A percentile compares a stretch with the other conserved stretches of the same genome.
Evolutionary conservation across 129 eudicot genomes (phyloP).

Genomic region (Oenanthe sinensis): DNA sequence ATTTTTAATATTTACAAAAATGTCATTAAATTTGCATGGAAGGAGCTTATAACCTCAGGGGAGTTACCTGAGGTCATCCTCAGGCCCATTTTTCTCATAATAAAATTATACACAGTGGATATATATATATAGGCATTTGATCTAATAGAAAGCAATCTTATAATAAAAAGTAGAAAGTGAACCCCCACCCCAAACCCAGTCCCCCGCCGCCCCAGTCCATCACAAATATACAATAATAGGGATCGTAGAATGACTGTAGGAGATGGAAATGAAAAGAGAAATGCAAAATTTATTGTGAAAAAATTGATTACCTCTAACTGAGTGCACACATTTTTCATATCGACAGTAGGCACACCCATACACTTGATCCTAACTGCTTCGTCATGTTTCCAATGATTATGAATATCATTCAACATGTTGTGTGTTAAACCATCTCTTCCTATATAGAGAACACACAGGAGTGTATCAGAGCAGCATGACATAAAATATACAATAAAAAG

Average conservation of each 20-base stretch:
- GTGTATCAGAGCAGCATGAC: background rate
- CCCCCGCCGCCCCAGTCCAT: too few relatives aligned
- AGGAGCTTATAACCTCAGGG: too few relatives aligned
- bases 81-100: too few relatives aligned
- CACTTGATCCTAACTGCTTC: conserved; percentile 93
- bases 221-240: background rate
- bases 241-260: background rate
- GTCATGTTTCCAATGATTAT: conserved; percentile 77
- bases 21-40: too few relatives aligned
- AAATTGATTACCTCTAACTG: conserved; percentile 70
- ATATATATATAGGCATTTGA: too few relatives aligned
- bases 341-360: conserved; percentile 92
- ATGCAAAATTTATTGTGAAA: background rate
- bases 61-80: too few relatives aligned
- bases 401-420: conserved; percentile 89
- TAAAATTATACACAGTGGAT: too few relatives aligned
- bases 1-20: too few relatives aligned
- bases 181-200: too few relatives aligned
- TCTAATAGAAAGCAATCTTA: too few relatives aligned
- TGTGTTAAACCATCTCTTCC: conserved; percentile 97
- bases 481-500: background rate
- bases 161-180: too few relatives aligned
- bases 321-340: conserved; percentile 80
- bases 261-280: background rate
- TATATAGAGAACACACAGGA: conserved; percentile 17